A percentile compares a stretch with the other conserved stretches of the same genome.
Evolutionary conservation across 2,329 filamentous ascomycete species (phyloP).

Genomic region (Ambrosiella cleistominuta): DNA sequence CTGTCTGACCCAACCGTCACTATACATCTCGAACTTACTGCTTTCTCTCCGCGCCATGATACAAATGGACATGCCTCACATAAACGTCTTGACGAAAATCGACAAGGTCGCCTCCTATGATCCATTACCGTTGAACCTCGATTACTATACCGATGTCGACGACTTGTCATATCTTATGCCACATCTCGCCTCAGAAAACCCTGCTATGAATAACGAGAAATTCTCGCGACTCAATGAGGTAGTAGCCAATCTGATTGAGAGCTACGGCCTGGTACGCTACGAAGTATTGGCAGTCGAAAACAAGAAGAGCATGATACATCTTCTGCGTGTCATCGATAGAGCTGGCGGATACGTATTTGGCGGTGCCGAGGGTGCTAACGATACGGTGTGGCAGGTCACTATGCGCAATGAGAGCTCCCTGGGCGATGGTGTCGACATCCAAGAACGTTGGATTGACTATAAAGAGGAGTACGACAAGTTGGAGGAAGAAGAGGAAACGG

Average conservation of each 20-base stretch:
- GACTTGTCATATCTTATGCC: constrained; percentile 74
- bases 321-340: constrained; percentile 76
- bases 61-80: constrained; percentile 88
- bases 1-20: constrained; percentile 76
- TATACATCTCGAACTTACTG: constrained; percentile 88
- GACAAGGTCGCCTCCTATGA: constrained; percentile 80
- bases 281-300: constrained; percentile 93
- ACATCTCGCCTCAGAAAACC: constrained; percentile 60
- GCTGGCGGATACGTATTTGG: constrained; percentile 90
- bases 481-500: constrained; percentile 58
- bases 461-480: constrained; percentile 74
- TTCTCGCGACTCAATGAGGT: constrained; percentile 74
- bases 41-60: constrained; percentile 92
- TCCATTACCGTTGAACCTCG: constrained; percentile 80
- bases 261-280: constrained; percentile 77
- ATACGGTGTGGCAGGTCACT: constrained; percentile 91
- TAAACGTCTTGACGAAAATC: constrained; percentile 95
- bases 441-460: constrained; percentile 87
- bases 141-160: constrained; percentile 95
- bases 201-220: constrained; percentile 51
- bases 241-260: constrained; percentile 71
- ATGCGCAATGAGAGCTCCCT: constrained; percentile 60
- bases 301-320: constrained; percentile 88
- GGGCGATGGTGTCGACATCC: constrained; percentile 75
- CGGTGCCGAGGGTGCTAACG: constrained; percentile 75